Conservation (phyloP, 805 yeast species). For the Saturnispora quitensis region DNA sequence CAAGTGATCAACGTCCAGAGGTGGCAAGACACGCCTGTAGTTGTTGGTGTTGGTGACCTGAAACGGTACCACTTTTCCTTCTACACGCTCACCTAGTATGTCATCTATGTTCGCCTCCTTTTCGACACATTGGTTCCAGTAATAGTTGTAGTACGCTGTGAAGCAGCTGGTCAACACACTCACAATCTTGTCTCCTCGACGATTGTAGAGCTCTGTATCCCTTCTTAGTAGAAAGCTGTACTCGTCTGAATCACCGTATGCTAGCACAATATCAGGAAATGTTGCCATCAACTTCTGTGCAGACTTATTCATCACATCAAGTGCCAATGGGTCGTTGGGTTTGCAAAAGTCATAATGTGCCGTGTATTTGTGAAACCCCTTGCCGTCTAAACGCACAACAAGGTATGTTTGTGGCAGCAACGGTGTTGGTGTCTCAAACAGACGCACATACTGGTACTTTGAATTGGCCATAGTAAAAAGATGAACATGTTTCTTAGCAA, state of each 20-base stretch:
- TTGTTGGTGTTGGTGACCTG: neutral
- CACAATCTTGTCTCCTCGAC: constrained; percentile 74
- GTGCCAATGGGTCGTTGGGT: constrained; percentile 79
- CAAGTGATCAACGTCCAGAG: constrained; percentile 34
- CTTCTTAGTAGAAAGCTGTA: constrained; percentile 70
- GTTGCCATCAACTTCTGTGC: constrained; percentile 57
- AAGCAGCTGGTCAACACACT: constrained; percentile 77
- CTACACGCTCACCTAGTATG: neutral
- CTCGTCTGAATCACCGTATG: constrained; percentile 95
- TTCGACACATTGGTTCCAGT: constrained; percentile 41
- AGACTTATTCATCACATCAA: constrained; percentile 71
- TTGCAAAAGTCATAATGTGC: constrained; percentile 64
- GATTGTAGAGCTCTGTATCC: constrained; percentile 61
- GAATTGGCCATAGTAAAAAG: constrained; percentile 62
- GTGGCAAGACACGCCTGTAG: constrained; percentile 4
- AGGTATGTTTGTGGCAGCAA: constrained; percentile 76
- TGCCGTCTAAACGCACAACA: constrained; percentile 83
- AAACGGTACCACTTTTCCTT: neutral
- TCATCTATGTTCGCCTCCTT: neutral
- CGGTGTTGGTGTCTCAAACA: constrained; percentile 64
- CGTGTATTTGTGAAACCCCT: constrained; percentile 86
- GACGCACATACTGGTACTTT: constrained; percentile 76
- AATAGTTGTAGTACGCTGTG: constrained; percentile 61
- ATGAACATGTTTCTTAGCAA: no score
- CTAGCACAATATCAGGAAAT: constrained; percentile 66